Conservation (phyloP, 2,329 filamentous ascomycete genomes). For the Lasiodiplodia theobromae region DNA sequence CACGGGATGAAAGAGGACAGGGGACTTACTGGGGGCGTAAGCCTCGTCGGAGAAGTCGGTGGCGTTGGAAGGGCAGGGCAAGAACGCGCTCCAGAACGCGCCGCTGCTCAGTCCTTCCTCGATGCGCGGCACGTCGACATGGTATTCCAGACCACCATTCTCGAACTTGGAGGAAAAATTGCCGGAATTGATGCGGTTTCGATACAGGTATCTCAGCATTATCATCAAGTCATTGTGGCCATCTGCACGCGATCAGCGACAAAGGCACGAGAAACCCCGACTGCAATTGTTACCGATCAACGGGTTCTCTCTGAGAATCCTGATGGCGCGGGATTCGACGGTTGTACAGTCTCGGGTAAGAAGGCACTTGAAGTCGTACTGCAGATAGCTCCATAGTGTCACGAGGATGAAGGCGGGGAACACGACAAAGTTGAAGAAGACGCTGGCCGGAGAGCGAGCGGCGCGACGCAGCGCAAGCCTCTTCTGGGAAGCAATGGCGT, state of each 20-base stretch:
- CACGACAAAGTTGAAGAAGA: slow-evolving; percentile 27
- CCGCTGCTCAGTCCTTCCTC: slow-evolving; percentile 76
- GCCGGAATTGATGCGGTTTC: slow-evolving; percentile 78
- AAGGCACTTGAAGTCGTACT: slow-evolving; percentile 10
- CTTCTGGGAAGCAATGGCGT: slow-evolving; percentile 19
- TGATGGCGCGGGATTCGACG: slow-evolving; percentile 42
- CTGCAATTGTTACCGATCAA: slow-evolving; percentile 45
- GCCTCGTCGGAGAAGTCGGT: slow-evolving; percentile 76
- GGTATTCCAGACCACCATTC: slow-evolving; percentile 69
- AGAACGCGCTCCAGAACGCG: slow-evolving; percentile 92
- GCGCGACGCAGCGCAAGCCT: slow-evolving; percentile 18
- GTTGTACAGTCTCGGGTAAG: slow-evolving; percentile 19
- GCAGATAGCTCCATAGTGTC: slow-evolving; percentile 1
- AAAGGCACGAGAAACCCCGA: neutral
- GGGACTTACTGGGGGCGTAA: slow-evolving; percentile 68
- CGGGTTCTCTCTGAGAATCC: slow-evolving; percentile 47
- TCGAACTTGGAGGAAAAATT: slow-evolving; percentile 79
- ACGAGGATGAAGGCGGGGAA: slow-evolving; percentile 24
- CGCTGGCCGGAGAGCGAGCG: slow-evolving; percentile 16
- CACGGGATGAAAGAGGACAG: neutral
- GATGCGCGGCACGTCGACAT: slow-evolving; percentile 83
- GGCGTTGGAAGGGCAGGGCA: slow-evolving; percentile 75
- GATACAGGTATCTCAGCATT: slow-evolving; percentile 68
- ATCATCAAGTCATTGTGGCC: slow-evolving; percentile 90
- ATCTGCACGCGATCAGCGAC: slow-evolving; percentile 60